A percentile compares a stretch with the other conserved stretches of the same genome.
Evolutionary conservation across 1,139 yeast species (phyloP).

Genomic region (Diutina mesorugosa): DNA sequence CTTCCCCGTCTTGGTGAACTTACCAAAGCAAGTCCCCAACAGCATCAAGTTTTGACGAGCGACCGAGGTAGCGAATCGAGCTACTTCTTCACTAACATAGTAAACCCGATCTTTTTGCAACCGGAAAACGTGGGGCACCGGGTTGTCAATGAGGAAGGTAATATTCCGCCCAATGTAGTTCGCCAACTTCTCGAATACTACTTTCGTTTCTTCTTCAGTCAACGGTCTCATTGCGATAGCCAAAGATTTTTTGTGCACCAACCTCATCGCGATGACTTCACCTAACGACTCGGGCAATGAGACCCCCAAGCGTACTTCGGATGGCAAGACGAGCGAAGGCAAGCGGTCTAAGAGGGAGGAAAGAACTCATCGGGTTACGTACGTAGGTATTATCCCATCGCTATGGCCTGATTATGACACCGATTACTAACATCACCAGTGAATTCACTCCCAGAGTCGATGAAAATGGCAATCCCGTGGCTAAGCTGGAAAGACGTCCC

Average conservation of each 20-base stretch:
- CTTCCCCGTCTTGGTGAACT: slow-evolving; percentile 95
- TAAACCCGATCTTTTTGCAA: slow-evolving; percentile 93
- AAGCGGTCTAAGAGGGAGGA: slow-evolving; percentile 1
- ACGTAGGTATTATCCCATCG: neutral
- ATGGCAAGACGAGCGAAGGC: neutral
- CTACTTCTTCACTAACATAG: slow-evolving; percentile 74
- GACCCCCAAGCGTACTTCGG: neutral
- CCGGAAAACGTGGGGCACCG: slow-evolving; percentile 88
- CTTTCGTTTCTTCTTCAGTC: slow-evolving; percentile 95
- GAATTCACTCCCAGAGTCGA: slow-evolving; percentile 36
- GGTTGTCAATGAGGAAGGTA: slow-evolving; percentile 73
- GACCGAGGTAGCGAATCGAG: slow-evolving; percentile 81
- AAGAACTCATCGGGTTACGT: slow-evolving; percentile 1
- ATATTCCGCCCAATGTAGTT: slow-evolving; percentile 94
- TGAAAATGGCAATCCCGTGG: slow-evolving; percentile 48
- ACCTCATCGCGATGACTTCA: neutral
- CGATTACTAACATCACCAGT: slow-evolving; percentile 9
- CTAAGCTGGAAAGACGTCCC: slow-evolving; percentile 55
- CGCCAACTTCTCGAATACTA: slow-evolving; percentile 90
- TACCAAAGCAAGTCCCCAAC: slow-evolving; percentile 85
- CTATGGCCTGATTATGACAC: slow-evolving; percentile 10
- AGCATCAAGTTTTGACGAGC: slow-evolving; percentile 87
- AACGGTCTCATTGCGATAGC: slow-evolving; percentile 63
- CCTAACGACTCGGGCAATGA: neutral
- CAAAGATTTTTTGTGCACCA: neutral